These are phyloP conservation scores for Penicillium manginii DNA, from an alignment of 495 filamentous ascomycete species.

Conservation along the genomic window DNA sequence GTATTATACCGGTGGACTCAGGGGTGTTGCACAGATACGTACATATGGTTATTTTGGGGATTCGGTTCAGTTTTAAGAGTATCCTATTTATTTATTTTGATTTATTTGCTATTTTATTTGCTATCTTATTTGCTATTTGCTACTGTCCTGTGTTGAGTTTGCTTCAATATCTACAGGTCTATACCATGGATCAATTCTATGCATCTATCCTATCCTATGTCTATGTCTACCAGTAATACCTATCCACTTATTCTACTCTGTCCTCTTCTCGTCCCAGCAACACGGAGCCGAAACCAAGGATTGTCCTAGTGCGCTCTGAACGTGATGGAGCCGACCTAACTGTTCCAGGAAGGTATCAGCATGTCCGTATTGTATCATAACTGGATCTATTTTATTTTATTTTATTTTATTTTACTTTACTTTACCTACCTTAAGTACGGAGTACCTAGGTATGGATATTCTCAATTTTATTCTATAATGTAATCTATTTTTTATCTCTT, in stretches of 20 bases:
- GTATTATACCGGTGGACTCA: constrained; percentile 6
- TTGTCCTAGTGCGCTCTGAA: constrained; percentile 9
- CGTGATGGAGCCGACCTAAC: not conserved
- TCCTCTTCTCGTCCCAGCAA: constrained; percentile 10
- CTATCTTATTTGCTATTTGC: not conserved
- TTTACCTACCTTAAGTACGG: no score
- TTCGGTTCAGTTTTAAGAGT: not conserved
- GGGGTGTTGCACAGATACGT: not conserved
- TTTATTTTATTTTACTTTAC: not conserved
- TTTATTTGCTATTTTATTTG: not conserved
- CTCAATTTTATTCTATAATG: no score
- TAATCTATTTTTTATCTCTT: no score
- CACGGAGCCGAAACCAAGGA: constrained; percentile 23
- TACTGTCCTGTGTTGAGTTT: not conserved
- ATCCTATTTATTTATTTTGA: not conserved
- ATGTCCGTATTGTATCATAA: not conserved
- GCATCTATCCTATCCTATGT: not conserved
- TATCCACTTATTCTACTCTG: not conserved
- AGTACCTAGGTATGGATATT: no score
- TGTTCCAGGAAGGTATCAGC: constrained; percentile 1
- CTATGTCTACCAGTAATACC: no score
- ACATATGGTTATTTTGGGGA: not conserved
- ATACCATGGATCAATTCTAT: not conserved
- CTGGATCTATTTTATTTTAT: not conserved
- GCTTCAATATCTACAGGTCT: not conserved